These are phyloP conservation scores for Neofusicoccum parvum DNA, from an alignment of 2,329 filamentous ascomycete species.

Conservation along the genomic window DNA sequence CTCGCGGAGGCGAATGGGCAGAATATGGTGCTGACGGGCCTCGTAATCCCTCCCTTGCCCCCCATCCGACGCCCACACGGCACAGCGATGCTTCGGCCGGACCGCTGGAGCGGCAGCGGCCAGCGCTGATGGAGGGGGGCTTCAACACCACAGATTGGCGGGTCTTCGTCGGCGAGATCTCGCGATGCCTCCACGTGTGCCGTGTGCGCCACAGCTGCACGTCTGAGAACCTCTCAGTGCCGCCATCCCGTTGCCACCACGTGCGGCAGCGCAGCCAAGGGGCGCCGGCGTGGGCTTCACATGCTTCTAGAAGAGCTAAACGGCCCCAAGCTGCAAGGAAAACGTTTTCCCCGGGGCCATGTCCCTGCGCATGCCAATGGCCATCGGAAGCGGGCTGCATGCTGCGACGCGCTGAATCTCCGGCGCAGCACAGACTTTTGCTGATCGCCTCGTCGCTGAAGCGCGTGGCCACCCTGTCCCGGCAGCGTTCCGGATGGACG, in stretches of 20 bases:
- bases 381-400: neutral
- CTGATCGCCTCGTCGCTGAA: neutral
- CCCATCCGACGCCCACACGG: neutral
- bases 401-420: constrained; percentile 1
- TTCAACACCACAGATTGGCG: constrained; percentile 17
- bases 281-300: constrained; percentile 4
- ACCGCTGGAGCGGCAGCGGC: neutral
- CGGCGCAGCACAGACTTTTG: neutral
- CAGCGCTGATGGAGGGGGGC: neutral
- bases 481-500: constrained; percentile 10
- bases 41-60: neutral
- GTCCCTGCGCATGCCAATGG: neutral
- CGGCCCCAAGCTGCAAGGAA: neutral
- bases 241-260: constrained; percentile 11
- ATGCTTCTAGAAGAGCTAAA: constrained; percentile 21
- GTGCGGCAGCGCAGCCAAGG: constrained; percentile 16
- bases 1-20: neutral
- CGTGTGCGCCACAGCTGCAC: constrained; percentile 17
- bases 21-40: neutral
- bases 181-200: constrained; percentile 16
- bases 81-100: neutral
- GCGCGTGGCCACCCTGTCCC: constrained; percentile 4
- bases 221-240: neutral
- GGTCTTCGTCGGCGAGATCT: constrained; percentile 13
- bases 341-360: constrained; percentile 11